Conservation (phyloP, 768 basidiomycete genomes). For the Podaxis rugospora region DNA sequence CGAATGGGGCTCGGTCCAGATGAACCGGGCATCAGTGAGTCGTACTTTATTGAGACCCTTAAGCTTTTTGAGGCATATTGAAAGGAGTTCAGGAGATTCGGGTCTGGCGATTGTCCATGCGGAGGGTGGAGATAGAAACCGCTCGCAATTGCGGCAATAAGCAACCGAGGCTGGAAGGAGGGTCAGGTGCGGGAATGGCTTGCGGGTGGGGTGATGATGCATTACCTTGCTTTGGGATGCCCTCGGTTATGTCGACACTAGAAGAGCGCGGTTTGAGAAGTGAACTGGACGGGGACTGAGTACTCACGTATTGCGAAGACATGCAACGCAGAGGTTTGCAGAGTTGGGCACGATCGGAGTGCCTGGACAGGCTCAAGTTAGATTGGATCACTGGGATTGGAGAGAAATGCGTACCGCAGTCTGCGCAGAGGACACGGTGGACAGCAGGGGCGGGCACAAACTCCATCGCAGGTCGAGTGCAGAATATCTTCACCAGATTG, state of each 20-base stretch:
- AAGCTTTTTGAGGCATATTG: constrained; percentile 92
- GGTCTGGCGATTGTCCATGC: constrained; percentile 76
- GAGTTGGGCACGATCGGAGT: constrained; percentile 89
- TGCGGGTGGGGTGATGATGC: background rate
- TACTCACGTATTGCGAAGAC: constrained; percentile 82
- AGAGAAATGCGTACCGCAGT: constrained; percentile 58
- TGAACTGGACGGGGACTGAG: background rate
- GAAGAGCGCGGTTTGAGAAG: background rate
- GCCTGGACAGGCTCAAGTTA: constrained; percentile 33
- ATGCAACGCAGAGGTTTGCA: constrained; percentile 87
- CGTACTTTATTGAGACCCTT: constrained; percentile 93
- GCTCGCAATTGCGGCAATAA: constrained; percentile 94
- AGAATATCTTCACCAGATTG: background rate
- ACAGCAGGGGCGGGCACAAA: constrained; percentile 71
- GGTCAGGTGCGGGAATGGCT: background rate
- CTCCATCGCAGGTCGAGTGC: constrained; percentile 50
- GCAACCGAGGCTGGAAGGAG: constrained; percentile 68
- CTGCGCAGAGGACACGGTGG: constrained; percentile 83
- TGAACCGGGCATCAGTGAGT: constrained; percentile 96
- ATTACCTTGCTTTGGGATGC: constrained; percentile 90
- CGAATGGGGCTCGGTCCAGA: constrained; percentile 99
- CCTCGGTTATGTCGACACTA: constrained; percentile 96
- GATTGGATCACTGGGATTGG: background rate
- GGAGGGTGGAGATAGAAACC: constrained; percentile 87
- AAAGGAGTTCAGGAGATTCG: constrained; percentile 90